Evolutionary conservation across 352 stramenopile genomes (phyloP).

Genomic region (Phytopythium cucurbitacearum): DNA sequence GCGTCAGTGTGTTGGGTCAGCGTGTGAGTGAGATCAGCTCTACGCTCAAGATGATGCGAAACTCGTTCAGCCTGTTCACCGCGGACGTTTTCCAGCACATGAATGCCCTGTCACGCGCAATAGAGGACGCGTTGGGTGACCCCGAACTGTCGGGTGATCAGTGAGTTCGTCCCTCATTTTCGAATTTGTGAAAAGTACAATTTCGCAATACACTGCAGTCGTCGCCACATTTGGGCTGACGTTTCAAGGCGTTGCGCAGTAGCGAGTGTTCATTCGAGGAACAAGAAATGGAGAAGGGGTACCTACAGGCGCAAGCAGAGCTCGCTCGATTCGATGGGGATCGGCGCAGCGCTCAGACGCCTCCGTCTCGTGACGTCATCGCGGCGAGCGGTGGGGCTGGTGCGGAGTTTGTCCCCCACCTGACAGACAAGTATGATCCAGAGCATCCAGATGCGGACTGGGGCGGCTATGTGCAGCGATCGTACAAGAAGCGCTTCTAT

Average conservation of each 20-base stretch:
- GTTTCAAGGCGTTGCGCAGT: neutral
- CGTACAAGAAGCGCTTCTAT: constrained; percentile 66
- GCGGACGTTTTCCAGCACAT: constrained; percentile 48
- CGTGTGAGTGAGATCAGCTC: constrained; percentile 33
- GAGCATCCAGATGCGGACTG: constrained; percentile 72
- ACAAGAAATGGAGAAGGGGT: constrained; percentile 39
- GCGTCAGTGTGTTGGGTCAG: constrained; percentile 20
- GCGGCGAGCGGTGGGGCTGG: neutral
- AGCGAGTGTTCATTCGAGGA: neutral
- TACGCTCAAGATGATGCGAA: constrained; percentile 39
- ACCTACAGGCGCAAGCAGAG: constrained; percentile 34
- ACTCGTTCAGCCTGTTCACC: constrained; percentile 58
- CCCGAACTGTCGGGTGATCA: no score
- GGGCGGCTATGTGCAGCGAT: constrained; percentile 58
- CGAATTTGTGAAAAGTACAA: neutral
- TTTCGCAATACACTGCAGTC: no score
- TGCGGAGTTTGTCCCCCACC: constrained; percentile 30
- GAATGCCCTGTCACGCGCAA: constrained; percentile 36
- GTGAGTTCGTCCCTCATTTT: neutral
- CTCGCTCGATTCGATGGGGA: constrained; percentile 23
- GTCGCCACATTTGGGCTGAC: neutral
- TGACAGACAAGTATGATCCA: constrained; percentile 69
- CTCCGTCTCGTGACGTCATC: constrained; percentile 3
- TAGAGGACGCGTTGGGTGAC: constrained; percentile 20
- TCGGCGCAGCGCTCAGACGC: neutral